Percentiles rank a stretch among this genome's conserved stretches.
These are phyloP conservation scores for slime mould (Dictyostelium discoideum) DNA, from an alignment of 78 protist genomes.

Conservation along the genomic window DNA sequence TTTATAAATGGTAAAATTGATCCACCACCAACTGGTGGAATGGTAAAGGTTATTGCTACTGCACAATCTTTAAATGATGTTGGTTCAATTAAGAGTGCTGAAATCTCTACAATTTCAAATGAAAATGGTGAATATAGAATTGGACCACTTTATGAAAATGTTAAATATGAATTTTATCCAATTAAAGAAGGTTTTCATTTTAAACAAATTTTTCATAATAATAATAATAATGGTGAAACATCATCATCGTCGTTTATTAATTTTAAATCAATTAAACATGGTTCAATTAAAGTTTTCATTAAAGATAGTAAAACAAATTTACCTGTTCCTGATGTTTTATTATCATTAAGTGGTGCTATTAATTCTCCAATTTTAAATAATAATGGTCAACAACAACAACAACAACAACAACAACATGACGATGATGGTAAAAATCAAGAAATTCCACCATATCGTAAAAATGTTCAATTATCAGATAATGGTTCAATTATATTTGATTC, in stretches of 20 bases:
- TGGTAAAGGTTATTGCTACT: background rate
- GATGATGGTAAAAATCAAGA: background rate
- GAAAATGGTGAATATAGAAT: background rate
- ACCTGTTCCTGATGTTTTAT: background rate
- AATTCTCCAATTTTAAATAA: background rate
- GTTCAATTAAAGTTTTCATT: background rate
- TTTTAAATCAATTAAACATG: background rate
- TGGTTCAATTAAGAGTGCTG: background rate
- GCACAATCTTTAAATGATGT: background rate
- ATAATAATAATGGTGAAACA: background rate
- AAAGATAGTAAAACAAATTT: background rate
- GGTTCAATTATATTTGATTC: background rate
- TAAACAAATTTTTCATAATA: background rate
- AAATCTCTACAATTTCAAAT: background rate
- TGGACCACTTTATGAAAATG: background rate
- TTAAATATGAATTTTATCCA: background rate
- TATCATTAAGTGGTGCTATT: background rate
- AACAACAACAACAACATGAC: background rate
- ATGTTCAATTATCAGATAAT: background rate
- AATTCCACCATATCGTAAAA: background rate
- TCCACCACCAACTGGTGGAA: background rate
- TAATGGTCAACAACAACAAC: background rate
- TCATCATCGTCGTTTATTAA: background rate
- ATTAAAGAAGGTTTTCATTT: background rate
- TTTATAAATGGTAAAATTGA: background rate